A percentile compares a stretch with the other conserved stretches of the same genome.
phyloP scores from a whole-genome alignment of 2,329 filamentous ascomycete species.

The Nigrospora oryzae region DNA sequence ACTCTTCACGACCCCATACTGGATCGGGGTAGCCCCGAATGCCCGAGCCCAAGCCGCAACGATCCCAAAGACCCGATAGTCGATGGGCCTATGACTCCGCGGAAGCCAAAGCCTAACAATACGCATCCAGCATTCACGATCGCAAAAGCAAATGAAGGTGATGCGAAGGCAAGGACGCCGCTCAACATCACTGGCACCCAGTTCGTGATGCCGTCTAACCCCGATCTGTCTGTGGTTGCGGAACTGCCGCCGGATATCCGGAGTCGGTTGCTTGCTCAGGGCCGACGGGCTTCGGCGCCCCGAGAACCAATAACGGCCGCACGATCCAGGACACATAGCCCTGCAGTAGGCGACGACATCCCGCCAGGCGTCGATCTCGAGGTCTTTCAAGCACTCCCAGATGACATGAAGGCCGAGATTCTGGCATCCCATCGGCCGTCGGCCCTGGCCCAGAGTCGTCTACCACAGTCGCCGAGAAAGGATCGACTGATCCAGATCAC shows the following conservation, averaged over 20 bases:
- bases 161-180: slow-evolving; percentile 53
- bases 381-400: slow-evolving; percentile 73
- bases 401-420: slow-evolving; percentile 78
- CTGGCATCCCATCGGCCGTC: slow-evolving; percentile 57
- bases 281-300: slow-evolving; percentile 16
- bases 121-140: slow-evolving; percentile 46
- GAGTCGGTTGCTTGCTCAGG: slow-evolving; percentile 60
- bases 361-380: slow-evolving; percentile 80
- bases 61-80: slow-evolving; percentile 42
- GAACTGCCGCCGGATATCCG: slow-evolving; percentile 81
- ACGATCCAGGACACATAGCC: slow-evolving; percentile 31
- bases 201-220: slow-evolving; percentile 79
- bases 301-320: slow-evolving; percentile 17
- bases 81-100: slow-evolving; percentile 44
- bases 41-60: slow-evolving; percentile 15
- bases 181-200: slow-evolving; percentile 82
- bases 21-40: slow-evolving; percentile 29
- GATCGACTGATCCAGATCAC: slow-evolving; percentile 38
- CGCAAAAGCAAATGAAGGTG: slow-evolving; percentile 36
- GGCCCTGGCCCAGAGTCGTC: slow-evolving; percentile 11
- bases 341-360: slow-evolving; percentile 25
- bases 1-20: slow-evolving; percentile 38
- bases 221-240: slow-evolving; percentile 72
- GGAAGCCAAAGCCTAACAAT: slow-evolving; percentile 33
- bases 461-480: slow-evolving; percentile 47